phyloP scores from a whole-genome alignment of 2,329 filamentous ascomycete genomes.

The Fusarium abutilonis region DNA sequence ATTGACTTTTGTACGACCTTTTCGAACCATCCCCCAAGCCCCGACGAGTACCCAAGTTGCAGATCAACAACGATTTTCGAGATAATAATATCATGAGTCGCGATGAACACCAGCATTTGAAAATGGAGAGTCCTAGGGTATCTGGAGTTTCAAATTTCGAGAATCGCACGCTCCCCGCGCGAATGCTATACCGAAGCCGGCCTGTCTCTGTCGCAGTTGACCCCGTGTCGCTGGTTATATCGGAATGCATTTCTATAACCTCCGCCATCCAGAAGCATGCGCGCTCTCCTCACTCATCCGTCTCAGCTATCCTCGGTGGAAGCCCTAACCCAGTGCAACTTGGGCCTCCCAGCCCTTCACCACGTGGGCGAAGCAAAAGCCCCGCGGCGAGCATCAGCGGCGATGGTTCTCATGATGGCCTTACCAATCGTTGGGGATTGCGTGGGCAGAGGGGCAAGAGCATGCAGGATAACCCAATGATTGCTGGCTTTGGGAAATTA shows the following conservation, averaged over 20 bases:
- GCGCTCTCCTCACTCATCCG: slow-evolving; percentile 93
- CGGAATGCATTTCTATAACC: slow-evolving; percentile 98
- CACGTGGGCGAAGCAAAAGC: slow-evolving; percentile 56
- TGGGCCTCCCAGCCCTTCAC: slow-evolving; percentile 57
- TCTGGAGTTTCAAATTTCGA: slow-evolving; percentile 35
- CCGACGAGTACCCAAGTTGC: slow-evolving; percentile 22
- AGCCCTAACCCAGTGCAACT: slow-evolving; percentile 68
- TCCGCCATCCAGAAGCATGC: slow-evolving; percentile 98
- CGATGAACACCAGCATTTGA: slow-evolving; percentile 44
- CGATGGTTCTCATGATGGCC: slow-evolving; percentile 64
- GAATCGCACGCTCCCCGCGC: slow-evolving; percentile 49
- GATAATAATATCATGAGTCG: slow-evolving; percentile 47
- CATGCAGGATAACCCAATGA: slow-evolving; percentile 96
- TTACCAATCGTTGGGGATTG: slow-evolving; percentile 90
- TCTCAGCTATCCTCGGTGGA: slow-evolving; percentile 92
- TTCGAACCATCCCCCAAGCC: slow-evolving; percentile 4
- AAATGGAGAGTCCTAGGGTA: slow-evolving; percentile 43
- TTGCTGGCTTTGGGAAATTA: slow-evolving; percentile 91
- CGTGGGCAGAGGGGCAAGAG: slow-evolving; percentile 96
- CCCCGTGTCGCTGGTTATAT: slow-evolving; percentile 91
- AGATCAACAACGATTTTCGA: slow-evolving; percentile 31
- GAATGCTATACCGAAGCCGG: slow-evolving; percentile 68
- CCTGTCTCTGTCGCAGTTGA: slow-evolving; percentile 85
- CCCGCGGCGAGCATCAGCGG: slow-evolving; percentile 48
- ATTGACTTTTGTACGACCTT: slow-evolving; percentile 9